Conservation (phyloP, 495 filamentous ascomycete genomes). For the Hyaloscypha variabilis region DNA sequence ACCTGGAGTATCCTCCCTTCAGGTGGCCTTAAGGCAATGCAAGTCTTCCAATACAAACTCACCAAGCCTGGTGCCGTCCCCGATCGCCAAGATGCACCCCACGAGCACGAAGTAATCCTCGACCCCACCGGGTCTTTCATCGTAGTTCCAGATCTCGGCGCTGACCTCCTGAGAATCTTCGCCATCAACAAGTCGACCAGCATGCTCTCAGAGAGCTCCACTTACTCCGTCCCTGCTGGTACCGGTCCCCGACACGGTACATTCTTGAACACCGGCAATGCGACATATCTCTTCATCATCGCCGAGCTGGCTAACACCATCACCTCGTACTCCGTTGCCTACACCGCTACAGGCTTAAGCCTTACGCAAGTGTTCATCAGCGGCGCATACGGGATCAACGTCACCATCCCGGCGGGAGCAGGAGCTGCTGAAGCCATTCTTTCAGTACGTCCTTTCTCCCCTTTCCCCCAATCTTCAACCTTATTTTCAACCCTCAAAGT, state of each 20-base stretch:
- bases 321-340: slow-evolving; percentile 60
- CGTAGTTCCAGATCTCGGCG: slow-evolving; percentile 70
- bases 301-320: slow-evolving; percentile 64
- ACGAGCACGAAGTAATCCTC: slow-evolving; percentile 69
- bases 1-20: slow-evolving; percentile 24
- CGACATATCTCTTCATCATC: slow-evolving; percentile 62
- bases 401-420: slow-evolving; percentile 40
- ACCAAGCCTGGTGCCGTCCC: slow-evolving; percentile 49
- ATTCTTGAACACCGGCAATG: slow-evolving; percentile 52
- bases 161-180: slow-evolving; percentile 70
- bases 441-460: slow-evolving; percentile 19
- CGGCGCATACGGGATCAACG: slow-evolving; percentile 40
- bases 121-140: slow-evolving; percentile 70
- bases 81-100: slow-evolving; percentile 61
- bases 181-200: slow-evolving; percentile 47
- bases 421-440: slow-evolving; percentile 61
- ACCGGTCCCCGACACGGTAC: slow-evolving; percentile 70
- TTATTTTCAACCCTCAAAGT: slow-evolving; percentile 31
- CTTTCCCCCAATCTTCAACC: too few relatives aligned
- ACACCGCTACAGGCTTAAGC: slow-evolving; percentile 46
- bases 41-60: slow-evolving; percentile 56
- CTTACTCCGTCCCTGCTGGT: slow-evolving; percentile 45
- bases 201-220: slow-evolving; percentile 35
- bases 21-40: slow-evolving; percentile 39
- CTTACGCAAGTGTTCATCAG: slow-evolving; percentile 47